Percentiles rank a stretch among this genome's conserved stretches.
Evolutionary conservation across 2,329 filamentous ascomycete genomes (phyloP).

Genomic region (Scedosporium minutisporum): DNA sequence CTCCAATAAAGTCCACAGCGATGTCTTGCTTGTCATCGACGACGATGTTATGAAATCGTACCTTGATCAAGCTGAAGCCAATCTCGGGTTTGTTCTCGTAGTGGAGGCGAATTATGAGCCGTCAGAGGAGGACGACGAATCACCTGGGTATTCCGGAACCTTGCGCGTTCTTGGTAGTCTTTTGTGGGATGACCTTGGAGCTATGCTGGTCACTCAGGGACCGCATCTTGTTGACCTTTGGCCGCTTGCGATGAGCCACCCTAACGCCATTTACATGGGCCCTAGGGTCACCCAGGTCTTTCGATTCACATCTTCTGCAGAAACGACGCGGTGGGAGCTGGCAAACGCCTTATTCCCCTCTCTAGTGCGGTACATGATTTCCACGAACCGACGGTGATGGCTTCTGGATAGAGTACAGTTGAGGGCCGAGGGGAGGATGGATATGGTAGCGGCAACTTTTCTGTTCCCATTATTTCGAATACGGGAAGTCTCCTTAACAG

Average conservation of each 20-base stretch:
- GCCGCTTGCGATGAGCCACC: conserved; percentile 15
- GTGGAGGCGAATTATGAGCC: conserved; percentile 8
- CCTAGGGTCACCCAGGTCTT: not conserved
- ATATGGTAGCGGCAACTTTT: no score
- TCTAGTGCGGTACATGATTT: not conserved
- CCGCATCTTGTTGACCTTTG: conserved; percentile 11
- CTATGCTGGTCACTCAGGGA: conserved; percentile 11
- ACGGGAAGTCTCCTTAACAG: no score
- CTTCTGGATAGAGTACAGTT: no score
- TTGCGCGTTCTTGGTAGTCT: conserved; percentile 15
- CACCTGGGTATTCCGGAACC: conserved; percentile 13
- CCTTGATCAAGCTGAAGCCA: conserved; percentile 8
- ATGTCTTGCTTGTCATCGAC: conserved; percentile 15
- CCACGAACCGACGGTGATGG: not conserved
- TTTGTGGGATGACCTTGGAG: conserved; percentile 16
- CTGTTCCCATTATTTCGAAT: no score
- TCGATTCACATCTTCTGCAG: not conserved
- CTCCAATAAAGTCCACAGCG: not conserved
- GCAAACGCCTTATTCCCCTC: not conserved
- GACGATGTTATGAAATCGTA: conserved; percentile 17
- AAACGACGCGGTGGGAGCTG: not conserved
- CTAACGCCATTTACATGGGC: conserved; percentile 12
- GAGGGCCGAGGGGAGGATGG: no score
- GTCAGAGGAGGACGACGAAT: not conserved
- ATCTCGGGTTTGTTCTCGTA: not conserved